Conservation (phyloP, 768 basidiomycete species). For the Termitomyces sp. region DNA sequence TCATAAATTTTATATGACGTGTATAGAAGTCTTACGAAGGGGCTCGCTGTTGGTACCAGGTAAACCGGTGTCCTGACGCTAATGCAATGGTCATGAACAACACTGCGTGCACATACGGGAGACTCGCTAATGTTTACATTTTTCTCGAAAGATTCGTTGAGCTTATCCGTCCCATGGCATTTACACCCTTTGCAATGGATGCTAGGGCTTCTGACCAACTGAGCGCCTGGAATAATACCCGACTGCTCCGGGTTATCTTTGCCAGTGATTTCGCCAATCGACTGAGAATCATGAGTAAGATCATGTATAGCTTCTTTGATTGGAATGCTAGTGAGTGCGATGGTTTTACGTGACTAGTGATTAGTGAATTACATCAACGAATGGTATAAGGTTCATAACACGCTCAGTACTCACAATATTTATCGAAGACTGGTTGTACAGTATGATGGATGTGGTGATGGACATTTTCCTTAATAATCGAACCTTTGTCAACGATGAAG, state of each 20-base stretch:
- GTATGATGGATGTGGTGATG: conserved; percentile 8
- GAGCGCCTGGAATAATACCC: not conserved
- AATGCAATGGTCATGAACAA: not conserved
- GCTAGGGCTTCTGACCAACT: not conserved
- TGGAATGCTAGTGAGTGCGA: conserved; percentile 1
- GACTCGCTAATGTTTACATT: not conserved
- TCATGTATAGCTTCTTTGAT: conserved; percentile 1
- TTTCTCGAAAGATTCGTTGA: not conserved
- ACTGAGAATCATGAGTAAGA: not conserved
- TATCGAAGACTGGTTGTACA: conserved; percentile 7
- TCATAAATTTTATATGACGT: not conserved
- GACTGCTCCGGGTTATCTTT: not conserved
- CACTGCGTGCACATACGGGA: not conserved
- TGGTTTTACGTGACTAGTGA: not conserved
- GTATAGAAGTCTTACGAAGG: not conserved
- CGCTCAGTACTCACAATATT: not conserved
- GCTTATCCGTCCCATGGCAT: not conserved
- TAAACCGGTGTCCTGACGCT: not conserved
- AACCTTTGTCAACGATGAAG: conserved; percentile 2
- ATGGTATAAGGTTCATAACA: not conserved
- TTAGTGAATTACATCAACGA: not conserved
- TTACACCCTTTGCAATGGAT: conserved; percentile 6
- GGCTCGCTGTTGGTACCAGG: not conserved
- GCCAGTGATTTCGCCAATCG: not conserved
- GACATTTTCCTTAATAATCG: conserved; percentile 2